Evolutionary conservation across 805 yeast species (phyloP), one percentile per base, ranked within the genome.

Genomic region (Pichia nakasei): DNA sequence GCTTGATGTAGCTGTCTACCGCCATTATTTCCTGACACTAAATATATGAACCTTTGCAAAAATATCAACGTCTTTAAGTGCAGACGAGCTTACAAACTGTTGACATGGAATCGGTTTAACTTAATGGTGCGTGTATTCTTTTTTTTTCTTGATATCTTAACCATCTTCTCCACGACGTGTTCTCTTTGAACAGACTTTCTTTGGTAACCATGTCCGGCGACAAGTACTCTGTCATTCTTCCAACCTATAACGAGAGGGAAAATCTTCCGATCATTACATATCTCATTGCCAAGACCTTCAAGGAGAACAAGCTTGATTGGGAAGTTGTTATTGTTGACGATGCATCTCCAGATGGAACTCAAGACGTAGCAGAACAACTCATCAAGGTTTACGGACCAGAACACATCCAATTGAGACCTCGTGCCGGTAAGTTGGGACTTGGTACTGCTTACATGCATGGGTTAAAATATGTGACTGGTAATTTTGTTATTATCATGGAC

Each of bases 391-490:
- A 78, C 57, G 86, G 86, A 8, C 56, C 61, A 18, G 73, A 77
- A 20, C 82, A 72, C 56, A 75, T 82, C 43, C 75, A 76, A 47
- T 71, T 82, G 58, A 70, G 80, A 57, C 77, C 91, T 21, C 75
- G 91, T 56, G 78, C 83, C 3, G 89, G 89, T 36, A 82, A 83
- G 61, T 70, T 82, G 45, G 91, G 91, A 17, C 70, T 82, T 47
- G 89, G 88, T 40, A 82, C 91, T 27, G 91, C 91, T 17, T 82
- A 82, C 54, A 82, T 82, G 37, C 88, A 83, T 54, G 91, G 88
- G 1, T 71, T 82, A 52, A 72, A 83, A 59, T 80, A 56, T 53
- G 86, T 75, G 40, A 75, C 81, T 19, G 91, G 91, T 38, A 74
- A 83, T 62, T 82, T 71, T 60, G 88, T 82, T 40, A 76, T 82